Evolutionary conservation across 2,329 filamentous ascomycete species (phyloP), one percentile per base, ranked within the genome.

Genomic region (Thielaviopsis populi): DNA sequence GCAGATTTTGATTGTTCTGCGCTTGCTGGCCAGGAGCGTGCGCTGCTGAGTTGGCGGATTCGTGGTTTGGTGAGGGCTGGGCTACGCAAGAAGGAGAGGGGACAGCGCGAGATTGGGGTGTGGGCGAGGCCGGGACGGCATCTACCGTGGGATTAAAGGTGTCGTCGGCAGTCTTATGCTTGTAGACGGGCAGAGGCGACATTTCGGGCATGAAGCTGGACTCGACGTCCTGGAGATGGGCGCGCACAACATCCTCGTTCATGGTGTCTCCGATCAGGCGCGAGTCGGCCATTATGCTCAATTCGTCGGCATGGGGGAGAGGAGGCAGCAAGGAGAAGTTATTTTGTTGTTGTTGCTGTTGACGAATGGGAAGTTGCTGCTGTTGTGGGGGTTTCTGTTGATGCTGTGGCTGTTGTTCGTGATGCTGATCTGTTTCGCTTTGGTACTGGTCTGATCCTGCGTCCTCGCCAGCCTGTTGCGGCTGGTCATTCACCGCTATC

Each of bases 171-270:
- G 40, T n/a, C 48, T 66, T 66, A 22, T 75, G 73, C 10, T 75
- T 72, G 61, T 77, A 74, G 37, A 75, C 75, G 42, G 76, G 77
- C 58, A 84, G 77, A 13, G 83, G 83, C 7, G 83, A 85, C 5
- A 81, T 71, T 5, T 79, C 77, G 1, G 81, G 79, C 63, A 84
- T 71, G 69, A 86, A 86, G 73, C 83, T 86, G 41, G 83, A 86
- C 70, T 87, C 84, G 67, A 85, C 78, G 69, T 86, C 83, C 68
- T 80, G 77, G 22, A 86, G 72, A 69, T 85, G 82, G 63, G 79
- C 77, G 67, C 78, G 76, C 22, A 84, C 76, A 53, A 77, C 77
- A 58, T 78, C 76, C 68, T 83, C 80, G 53, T 78, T 78, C 50
- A 81, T 70, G 2, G 79, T 80, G 63, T 83, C 79, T 63, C 77